Evolutionary conservation across 2,329 filamentous ascomycete genomes (phyloP), one percentile per base, ranked within the genome.

Genomic region (Amylocarpus encephaloides): DNA sequence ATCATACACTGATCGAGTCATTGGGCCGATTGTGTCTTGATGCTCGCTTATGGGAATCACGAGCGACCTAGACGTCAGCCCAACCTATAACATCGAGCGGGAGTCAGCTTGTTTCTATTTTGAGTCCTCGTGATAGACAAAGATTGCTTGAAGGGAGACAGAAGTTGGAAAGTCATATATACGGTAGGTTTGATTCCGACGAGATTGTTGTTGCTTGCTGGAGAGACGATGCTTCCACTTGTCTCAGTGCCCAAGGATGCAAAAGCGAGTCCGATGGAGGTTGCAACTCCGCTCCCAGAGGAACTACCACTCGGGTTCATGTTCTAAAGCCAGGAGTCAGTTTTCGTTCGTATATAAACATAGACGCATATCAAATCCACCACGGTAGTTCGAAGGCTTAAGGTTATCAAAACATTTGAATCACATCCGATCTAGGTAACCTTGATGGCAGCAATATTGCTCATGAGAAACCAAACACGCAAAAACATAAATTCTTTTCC

Each of bases 161-260:
- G 22, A n/a, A 32, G 15, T 12, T 16, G 12, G 19, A 43, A 43
- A 32, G 26, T 30, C 13, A 30, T 19, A 10, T 16, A 13, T 26
- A 46, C 78, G 0, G 81, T 83, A 1, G 83, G 80, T 62, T 83
- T 84, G 63, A 88, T 81, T 1, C 80, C 83, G 0, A 85, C 82
- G 1, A 86, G 63, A 50, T 83, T 83, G 67, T 79, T 85, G 5
- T 54, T 45, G 39, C 66, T 59, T 0, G 70, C 62, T 0, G 85
- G 84, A 9, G 71, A 72, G 3, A 85, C 62, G 48, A 88, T 85
- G 15, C 77, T 83, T 3, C 83, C 83, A 52, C 73, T 73, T 0
- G 83, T 86, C 64, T 83, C 83, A 0, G 82, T 79, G 6, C 83
- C 83, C 2, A 87, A 62, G 5, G 76, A 61, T 6, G 76, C 81